Evolutionary conservation across 129 eudicot species (phyloP), one percentile per base, ranked within the genome.

Genomic region (Calendula officinalis): DNA sequence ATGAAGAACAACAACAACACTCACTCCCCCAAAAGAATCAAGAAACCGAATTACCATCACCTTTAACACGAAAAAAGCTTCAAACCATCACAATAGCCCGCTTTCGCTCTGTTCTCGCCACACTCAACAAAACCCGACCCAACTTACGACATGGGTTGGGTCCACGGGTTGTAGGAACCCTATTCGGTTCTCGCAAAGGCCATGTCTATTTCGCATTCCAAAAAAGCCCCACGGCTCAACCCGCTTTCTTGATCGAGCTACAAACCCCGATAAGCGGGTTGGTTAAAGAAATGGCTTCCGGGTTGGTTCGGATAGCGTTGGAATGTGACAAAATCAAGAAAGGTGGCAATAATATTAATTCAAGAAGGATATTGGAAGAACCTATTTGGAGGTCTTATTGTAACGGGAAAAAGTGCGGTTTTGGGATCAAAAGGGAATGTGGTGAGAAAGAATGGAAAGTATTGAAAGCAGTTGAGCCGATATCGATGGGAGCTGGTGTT

Each of bases 401-500:
- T 60, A 89, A 89, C 39, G 96, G 96, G n/a, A 89, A 80, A 64
- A 85, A 89, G 56, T 82, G 90, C 4, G 96, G 96, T 11, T 82
- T 75, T 15, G 94, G 85, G 2, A 75, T 68, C 5, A 85, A 69
- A 74, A 63, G 84, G 64, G 90, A 85, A 62, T 80, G 86, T 54
- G 96, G 96, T 16, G 77, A 71, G 39, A 82, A 77, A 68, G 96
- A 89, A 58, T 77, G 81, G 89, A 80, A 68, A 59, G 69, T 89
- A 3, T 59, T 89, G 80, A 89, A 89, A 60, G 85, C 96, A 3
- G 80, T 89, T 63, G 94, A 85, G 77, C 90, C 90, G 9, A 80
- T 89, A 12, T 89, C 96, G 3, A 89, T 78, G 94, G 96, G 96
- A 55, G 96, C 92, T 5, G 96, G 96, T 22, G 94, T 89, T 7